Percentiles rank a stretch among this genome's conserved stretches.
Conservation (phyloP, 1,284 basidiomycete genomes). For the Ceratobasidium papillatum region DNA sequence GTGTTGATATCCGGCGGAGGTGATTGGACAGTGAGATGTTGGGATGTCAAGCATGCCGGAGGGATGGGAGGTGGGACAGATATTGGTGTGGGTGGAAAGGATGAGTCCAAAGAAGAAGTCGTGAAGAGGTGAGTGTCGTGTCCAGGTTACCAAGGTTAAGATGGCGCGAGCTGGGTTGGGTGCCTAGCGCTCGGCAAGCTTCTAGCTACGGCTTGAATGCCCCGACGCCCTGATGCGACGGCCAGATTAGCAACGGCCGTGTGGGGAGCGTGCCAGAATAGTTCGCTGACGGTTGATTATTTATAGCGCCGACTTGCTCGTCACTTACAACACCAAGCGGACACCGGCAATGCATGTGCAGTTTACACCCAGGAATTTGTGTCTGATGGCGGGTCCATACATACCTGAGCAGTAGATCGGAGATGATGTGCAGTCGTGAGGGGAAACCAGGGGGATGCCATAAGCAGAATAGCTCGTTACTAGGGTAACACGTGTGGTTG, state of each 20-base stretch:
- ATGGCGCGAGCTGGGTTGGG: conserved; percentile 50
- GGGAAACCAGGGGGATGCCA: background rate
- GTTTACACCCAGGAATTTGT: conserved; percentile 94
- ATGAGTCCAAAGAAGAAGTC: conserved; percentile 47
- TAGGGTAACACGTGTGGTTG: conserved; percentile 29
- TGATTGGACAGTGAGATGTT: conserved; percentile 95
- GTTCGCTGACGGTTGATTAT: conserved; percentile 41
- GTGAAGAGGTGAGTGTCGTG: conserved; percentile 40
- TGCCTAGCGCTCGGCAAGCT: background rate
- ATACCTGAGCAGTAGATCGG: conserved; percentile 35
- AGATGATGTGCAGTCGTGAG: background rate
- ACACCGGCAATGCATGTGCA: conserved; percentile 93
- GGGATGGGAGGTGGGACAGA: conserved; percentile 55
- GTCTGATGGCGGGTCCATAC: conserved; percentile 78
- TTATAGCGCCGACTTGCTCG: conserved; percentile 81
- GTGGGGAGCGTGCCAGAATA: conserved; percentile 25
- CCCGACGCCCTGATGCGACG: background rate
- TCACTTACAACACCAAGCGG: conserved; percentile 94
- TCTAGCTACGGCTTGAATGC: background rate
- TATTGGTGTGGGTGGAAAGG: conserved; percentile 65
- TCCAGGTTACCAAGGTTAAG: conserved; percentile 31
- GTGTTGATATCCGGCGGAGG: conserved; percentile 88
- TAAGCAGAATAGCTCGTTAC: conserved; percentile 19
- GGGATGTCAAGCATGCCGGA: conserved; percentile 91
- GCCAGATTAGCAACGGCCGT: conserved; percentile 38